These are phyloP conservation scores for Suillus placidus DNA, from an alignment of 768 basidiomycete genomes.

Conservation along the genomic window DNA sequence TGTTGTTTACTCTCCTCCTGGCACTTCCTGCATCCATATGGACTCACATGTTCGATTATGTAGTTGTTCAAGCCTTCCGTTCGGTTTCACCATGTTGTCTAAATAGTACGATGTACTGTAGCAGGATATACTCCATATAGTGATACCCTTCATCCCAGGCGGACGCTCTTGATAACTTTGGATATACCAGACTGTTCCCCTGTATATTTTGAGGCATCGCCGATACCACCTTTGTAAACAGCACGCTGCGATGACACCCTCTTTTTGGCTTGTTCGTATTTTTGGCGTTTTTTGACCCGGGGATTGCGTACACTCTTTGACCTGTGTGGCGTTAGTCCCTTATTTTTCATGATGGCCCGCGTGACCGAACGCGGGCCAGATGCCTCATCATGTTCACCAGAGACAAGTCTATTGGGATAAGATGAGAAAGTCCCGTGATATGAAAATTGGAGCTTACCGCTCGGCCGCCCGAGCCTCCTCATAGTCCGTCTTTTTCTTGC, in stretches of 20 bases:
- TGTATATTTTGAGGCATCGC: conserved; percentile 73
- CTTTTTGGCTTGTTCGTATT: conserved; percentile 94
- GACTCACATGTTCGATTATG: conserved; percentile 11
- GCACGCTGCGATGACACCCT: conserved; percentile 88
- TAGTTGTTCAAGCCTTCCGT: conserved; percentile 5
- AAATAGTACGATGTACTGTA: conserved; percentile 9
- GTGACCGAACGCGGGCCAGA: conserved; percentile 87
- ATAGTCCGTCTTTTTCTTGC: conserved; percentile 80
- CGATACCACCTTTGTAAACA: conserved; percentile 87
- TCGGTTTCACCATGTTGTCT: conserved; percentile 10
- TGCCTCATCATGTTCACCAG: conserved; percentile 39
- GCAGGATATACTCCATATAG: background rate
- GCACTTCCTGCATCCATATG: conserved; percentile 3
- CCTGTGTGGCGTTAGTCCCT: conserved; percentile 89
- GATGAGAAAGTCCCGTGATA: conserved; percentile 13
- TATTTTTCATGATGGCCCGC: conserved; percentile 90
- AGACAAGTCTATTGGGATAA: conserved; percentile 29
- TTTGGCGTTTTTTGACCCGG: conserved; percentile 93
- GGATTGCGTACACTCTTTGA: conserved; percentile 93
- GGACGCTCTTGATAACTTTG: conserved; percentile 85
- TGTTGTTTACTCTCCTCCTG: background rate
- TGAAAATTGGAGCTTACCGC: conserved; percentile 47
- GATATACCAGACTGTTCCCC: conserved; percentile 95
- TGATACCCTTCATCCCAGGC: conserved; percentile 47
- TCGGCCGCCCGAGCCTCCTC: conserved; percentile 61